Evolutionary conservation across 257 asterid genomes (phyloP), one percentile per base, ranked within the genome.

Genomic region (Lavandula angustifolia): DNA sequence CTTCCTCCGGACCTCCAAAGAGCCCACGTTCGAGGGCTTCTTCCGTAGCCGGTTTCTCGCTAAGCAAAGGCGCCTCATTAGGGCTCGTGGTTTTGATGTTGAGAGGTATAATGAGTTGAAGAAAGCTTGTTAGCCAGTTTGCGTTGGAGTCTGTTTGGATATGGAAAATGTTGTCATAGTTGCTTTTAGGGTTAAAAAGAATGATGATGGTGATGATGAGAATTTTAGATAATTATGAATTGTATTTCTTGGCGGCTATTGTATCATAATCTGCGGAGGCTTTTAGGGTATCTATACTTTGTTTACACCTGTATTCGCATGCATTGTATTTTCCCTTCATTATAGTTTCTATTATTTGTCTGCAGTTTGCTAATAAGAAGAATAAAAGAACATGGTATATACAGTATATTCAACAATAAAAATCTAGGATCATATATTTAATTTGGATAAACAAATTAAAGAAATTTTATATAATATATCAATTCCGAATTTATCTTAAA

Each of bases 21-120:
- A 88, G 67, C 98, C 98, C 0, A 78, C 95, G 1, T 88, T 87
- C 42, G 95, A 89, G 66, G 96, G 96, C 3, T 86, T 88, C 67
- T 92, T 60, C 66, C 90, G 67, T 35, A 88, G 91, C 85, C 87
- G 98, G 13, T 80, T 88, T 12, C 7, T 18, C 3, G 66, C 89
- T 7, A 85, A 87, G 76, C 96, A 85, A 78, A 85, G 68, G 73
- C 77, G 78, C 0, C 54, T 92, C 8, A 80, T 92, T 76, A 72
- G 75, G 87, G 73, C 59, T 35, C 72, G 67, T 11, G 73, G 76
- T 4, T 92, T 92, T 41, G 92, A 92, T 64, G 10, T 85, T 8
- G 60, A 70, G 42, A 85, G 78, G 82, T 89, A 88, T 66, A 73
- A 72, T 38, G 82, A 82, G 79, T 74, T 92, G 67, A 76, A 77